Conservation (phyloP, 768 basidiomycete genomes). For the Tulasnella sp. region DNA sequence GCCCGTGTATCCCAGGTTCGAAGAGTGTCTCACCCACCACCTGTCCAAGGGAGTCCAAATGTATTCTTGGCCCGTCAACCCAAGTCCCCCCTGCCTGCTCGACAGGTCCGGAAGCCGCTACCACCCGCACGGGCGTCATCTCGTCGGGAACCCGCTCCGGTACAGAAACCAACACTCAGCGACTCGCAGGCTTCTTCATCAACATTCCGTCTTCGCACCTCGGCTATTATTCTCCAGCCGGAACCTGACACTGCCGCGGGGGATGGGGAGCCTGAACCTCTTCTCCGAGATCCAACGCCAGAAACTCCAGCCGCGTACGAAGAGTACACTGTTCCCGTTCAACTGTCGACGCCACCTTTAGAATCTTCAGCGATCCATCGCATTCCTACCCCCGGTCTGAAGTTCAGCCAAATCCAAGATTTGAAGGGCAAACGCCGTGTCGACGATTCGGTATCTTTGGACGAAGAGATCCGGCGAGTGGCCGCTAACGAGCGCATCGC, state of each 20-base stretch:
- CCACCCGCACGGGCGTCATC: neutral
- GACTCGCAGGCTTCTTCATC: neutral
- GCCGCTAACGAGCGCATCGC: conserved; percentile 23
- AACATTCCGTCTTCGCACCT: neutral
- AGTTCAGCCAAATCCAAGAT: neutral
- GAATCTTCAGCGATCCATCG: neutral
- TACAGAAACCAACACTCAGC: neutral
- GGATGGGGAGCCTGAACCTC: neutral
- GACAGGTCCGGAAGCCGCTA: neutral
- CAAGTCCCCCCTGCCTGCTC: neutral
- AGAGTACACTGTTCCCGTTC: neutral
- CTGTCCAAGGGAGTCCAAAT: neutral
- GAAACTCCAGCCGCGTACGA: neutral
- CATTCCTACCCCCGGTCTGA: neutral
- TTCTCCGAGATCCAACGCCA: neutral
- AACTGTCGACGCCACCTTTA: conserved; percentile 6
- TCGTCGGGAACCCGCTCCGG: neutral
- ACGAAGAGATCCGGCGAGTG: conserved; percentile 23
- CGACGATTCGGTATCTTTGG: conserved; percentile 11
- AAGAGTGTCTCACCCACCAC: neutral
- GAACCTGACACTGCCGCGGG: neutral
- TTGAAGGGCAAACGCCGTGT: neutral
- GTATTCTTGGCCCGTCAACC: conserved; percentile 2
- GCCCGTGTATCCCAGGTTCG: neutral
- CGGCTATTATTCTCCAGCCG: neutral